phyloP scores from a whole-genome alignment of 768 basidiomycete species.

The Heimioporus sp. region DNA sequence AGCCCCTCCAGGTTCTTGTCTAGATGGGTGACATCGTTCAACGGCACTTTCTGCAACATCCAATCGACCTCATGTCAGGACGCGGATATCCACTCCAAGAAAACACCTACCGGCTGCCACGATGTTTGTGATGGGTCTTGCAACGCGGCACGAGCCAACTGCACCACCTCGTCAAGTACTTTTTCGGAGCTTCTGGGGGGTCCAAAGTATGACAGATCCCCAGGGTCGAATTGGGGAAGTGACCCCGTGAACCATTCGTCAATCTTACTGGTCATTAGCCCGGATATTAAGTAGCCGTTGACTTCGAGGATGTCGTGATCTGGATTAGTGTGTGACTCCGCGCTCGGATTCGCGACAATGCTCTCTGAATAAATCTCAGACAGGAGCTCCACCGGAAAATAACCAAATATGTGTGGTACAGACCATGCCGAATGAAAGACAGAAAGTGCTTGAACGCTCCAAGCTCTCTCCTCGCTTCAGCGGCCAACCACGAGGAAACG shows the following conservation, averaged over 20 bases:
- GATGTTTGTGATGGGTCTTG: conserved; percentile 45
- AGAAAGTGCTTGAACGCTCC: conserved; percentile 78
- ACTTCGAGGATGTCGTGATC: conserved; percentile 77
- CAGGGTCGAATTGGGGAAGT: conserved; percentile 32
- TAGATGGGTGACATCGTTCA: conserved; percentile 52
- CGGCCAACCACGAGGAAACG: conserved; percentile 65
- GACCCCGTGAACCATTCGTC: conserved; percentile 81
- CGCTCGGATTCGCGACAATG: conserved; percentile 47
- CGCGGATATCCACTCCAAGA: conserved; percentile 23
- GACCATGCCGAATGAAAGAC: conserved; percentile 74
- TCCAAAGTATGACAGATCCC: conserved; percentile 28
- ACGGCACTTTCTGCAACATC: conserved; percentile 43
- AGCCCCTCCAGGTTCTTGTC: conserved; percentile 70
- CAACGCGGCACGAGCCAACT: conserved; percentile 48
- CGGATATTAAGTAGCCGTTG: conserved; percentile 73
- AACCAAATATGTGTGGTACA: conserved; percentile 19
- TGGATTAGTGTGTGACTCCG: conserved; percentile 46
- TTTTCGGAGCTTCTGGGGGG: conserved; percentile 18
- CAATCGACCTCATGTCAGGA: conserved; percentile 26
- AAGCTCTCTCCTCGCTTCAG: conserved; percentile 63
- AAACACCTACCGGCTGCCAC: conserved; percentile 52
- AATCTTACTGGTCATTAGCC: conserved; percentile 64
- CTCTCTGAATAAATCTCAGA: conserved; percentile 39
- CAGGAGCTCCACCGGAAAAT: conserved; percentile 9
- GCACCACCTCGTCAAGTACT: conserved; percentile 38